A percentile compares a stretch with the other conserved stretches of the same genome.
Evolutionary conservation across 2,329 filamentous ascomycete species (phyloP).

Genomic region (Rutstroemia sp.): DNA sequence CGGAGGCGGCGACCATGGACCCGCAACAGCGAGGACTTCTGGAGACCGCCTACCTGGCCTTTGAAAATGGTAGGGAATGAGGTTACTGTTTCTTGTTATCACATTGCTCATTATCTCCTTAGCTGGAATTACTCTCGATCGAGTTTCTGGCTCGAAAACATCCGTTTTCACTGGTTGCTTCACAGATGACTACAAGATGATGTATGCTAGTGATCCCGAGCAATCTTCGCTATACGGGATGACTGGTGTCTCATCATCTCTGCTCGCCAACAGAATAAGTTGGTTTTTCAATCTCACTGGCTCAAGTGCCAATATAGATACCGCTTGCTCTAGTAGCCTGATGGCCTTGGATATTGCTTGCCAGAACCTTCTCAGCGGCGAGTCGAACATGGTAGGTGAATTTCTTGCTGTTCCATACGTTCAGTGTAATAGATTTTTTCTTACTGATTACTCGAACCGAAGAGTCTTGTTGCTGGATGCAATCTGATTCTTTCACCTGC

Average conservation of each 20-base stretch:
- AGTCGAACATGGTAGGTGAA: conserved; percentile 29
- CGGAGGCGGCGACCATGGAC: conserved; percentile 28
- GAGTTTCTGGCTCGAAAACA: conserved; percentile 20
- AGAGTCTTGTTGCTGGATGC: conserved; percentile 38
- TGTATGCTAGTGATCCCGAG: conserved; percentile 3
- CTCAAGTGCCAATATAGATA: conserved; percentile 49
- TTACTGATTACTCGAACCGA: neutral
- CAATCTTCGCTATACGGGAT: neutral
- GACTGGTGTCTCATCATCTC: conserved; percentile 28
- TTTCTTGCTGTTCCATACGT: conserved; percentile 27
- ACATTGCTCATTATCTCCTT: neutral
- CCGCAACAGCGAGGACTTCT: conserved; percentile 45
- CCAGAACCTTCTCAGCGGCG: conserved; percentile 34
- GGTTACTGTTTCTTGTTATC: neutral
- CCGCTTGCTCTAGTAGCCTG: conserved; percentile 49
- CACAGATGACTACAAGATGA: conserved; percentile 4
- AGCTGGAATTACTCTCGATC: conserved; percentile 10
- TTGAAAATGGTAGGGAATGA: conserved; percentile 25
- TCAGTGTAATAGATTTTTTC: conserved; percentile 18
- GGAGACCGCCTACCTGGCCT: conserved; percentile 27
- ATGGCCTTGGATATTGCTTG: conserved; percentile 46
- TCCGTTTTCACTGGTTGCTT: conserved; percentile 44
- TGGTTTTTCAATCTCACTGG: conserved; percentile 44
- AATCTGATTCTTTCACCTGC: conserved; percentile 47
- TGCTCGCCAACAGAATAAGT: conserved; percentile 47